Evolutionary conservation across 805 yeast genomes (phyloP).

Genomic region (Hanseniaspora guilliermondii): DNA sequence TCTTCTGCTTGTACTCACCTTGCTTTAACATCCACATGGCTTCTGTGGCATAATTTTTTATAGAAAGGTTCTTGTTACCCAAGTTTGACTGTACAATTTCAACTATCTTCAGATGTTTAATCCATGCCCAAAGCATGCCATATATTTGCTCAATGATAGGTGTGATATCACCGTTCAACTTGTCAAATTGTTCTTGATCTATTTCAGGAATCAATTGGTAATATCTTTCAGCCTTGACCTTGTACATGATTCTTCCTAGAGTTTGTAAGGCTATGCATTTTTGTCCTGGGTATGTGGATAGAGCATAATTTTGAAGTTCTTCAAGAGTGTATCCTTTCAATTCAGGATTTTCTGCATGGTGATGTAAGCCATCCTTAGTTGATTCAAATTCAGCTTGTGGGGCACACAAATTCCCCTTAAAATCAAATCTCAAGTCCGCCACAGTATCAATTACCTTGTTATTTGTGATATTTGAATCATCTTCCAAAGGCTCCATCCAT

Average conservation of each 20-base stretch:
- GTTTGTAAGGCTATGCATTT: slow-evolving; percentile 77
- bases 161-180: slow-evolving; percentile 29
- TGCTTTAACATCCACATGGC: slow-evolving; percentile 81
- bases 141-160: slow-evolving; percentile 29
- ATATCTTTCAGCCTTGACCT: slow-evolving; percentile 52
- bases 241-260: slow-evolving; percentile 73
- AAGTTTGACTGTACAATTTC: slow-evolving; percentile 58
- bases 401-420: slow-evolving; percentile 63
- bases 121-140: slow-evolving; percentile 54
- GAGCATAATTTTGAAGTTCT: slow-evolving; percentile 65
- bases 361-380: slow-evolving; percentile 64
- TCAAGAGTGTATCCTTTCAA: slow-evolving; percentile 84
- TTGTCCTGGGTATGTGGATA: slow-evolving; percentile 75
- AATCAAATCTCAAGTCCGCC: slow-evolving; percentile 73
- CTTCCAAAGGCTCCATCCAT: slow-evolving; percentile 62
- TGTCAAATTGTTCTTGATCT: slow-evolving; percentile 29
- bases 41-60: slow-evolving; percentile 72
- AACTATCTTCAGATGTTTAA: slow-evolving; percentile 48
- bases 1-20: slow-evolving; percentile 28
- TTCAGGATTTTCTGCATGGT: slow-evolving; percentile 78
- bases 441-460: slow-evolving; percentile 34
- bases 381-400: slow-evolving; percentile 38
- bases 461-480: slow-evolving; percentile 32
- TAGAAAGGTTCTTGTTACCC: slow-evolving; percentile 59
- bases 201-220: slow-evolving; percentile 41